Percentiles rank a stretch among this genome's conserved stretches.
Conservation (phyloP, 495 filamentous ascomycete genomes). For the Aspergillus diversus region DNA sequence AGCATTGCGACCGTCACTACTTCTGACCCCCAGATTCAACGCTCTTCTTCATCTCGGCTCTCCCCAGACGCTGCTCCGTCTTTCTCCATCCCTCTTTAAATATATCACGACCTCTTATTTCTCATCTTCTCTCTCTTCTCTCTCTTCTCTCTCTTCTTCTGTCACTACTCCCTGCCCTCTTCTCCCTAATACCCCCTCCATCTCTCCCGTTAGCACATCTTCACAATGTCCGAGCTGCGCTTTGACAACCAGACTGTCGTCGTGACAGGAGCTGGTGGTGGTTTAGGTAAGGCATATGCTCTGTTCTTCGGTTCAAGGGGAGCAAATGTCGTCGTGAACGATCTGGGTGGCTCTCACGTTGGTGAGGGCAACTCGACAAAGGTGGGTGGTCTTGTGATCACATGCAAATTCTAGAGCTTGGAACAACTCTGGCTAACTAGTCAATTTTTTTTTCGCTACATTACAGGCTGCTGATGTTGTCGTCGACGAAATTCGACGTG, state of each 20-base stretch:
- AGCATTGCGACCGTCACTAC: constrained; percentile 38
- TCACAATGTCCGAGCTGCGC: constrained; percentile 76
- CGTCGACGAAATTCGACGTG: constrained; percentile 89
- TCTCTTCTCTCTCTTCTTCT: not conserved
- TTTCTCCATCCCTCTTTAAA: constrained; percentile 8
- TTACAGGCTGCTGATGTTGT: constrained; percentile 89
- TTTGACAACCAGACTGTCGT: constrained; percentile 97
- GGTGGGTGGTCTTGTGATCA: constrained; percentile 50
- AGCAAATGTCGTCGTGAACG: constrained; percentile 96
- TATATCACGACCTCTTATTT: constrained; percentile 19
- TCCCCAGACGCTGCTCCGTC: constrained; percentile 19
- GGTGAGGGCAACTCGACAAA: constrained; percentile 89
- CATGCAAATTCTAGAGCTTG: not conserved
- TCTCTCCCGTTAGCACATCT: constrained; percentile 26
- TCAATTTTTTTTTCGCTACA: not conserved
- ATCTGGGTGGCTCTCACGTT: constrained; percentile 91
- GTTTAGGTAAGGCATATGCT: constrained; percentile 90
- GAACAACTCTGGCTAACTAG: constrained; percentile 24
- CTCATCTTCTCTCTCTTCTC: constrained; percentile 6
- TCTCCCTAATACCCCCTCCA: constrained; percentile 8
- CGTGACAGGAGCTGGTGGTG: constrained; percentile 94
- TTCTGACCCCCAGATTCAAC: constrained; percentile 29
- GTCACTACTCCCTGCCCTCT: constrained; percentile 12
- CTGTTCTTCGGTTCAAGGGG: constrained; percentile 89
- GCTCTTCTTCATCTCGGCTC: constrained; percentile 34